Evolutionary conservation across 169 alveolate species (phyloP), one percentile per base, ranked within the genome.

Genomic region (Babesia sp.): DNA sequence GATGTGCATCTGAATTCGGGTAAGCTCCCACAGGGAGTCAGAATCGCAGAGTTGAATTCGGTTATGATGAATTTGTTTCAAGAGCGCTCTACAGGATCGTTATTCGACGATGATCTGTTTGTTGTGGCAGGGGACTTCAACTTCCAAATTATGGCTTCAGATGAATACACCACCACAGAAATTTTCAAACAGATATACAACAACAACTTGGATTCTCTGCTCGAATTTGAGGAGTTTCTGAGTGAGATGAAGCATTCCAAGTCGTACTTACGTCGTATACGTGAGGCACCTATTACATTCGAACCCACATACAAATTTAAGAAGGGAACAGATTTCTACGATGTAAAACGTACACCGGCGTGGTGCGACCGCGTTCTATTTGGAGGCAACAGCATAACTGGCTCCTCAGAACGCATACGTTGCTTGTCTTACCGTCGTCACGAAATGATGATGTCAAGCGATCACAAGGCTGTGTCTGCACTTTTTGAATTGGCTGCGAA

Each of bases 271-370:
- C 26, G 68, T 33, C 18, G 31, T 53, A 61, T 91, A 59, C 59
- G 87, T 41, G 98, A 96, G 81, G 94, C 91, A 12, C 60, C 84
- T 18, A 89, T 94, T n/a, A 73, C 70, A 16, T 96, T 96, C 85
- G 73, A 73, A 22, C 98, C 98, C 3, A 96, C 98, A 6, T 96
- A 96, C 87, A 94, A 96, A 84, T 96, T 84, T 87, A 87, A 78
- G 71, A 70, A 75, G 26, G 96, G 95, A 16, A 86, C 95, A 29
- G 83, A 90, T 64, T 73, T 53, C 34, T 95, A 94, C 81, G 96
- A 94, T 39, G 85, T 88, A 34, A 88, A 94, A 36, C 92, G 99
- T 71, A 75, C 91, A 2, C 99, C 99, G 29, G 94, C 99, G 0
- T 96, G 97, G 95, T 80, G 87, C 57, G 87, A 53, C 37, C 55